Evolutionary conservation across 305 asterid species (phyloP).

Genomic region (Euphrasia arctica): DNA sequence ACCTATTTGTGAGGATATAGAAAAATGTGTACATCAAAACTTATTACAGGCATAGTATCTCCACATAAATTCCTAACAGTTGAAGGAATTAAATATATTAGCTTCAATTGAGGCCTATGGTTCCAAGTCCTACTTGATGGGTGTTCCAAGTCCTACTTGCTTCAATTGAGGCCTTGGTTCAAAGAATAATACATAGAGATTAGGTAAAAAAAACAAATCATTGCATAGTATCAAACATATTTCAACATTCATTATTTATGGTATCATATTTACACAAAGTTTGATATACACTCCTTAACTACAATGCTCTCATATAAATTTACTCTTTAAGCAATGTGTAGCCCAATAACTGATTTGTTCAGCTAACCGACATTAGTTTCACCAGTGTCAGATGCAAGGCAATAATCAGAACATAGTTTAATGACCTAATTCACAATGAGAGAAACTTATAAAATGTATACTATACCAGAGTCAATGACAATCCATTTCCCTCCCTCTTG

Average conservation of each 20-base stretch:
- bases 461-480: conserved; percentile 81
- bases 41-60: neutral
- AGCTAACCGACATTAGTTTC: conserved; percentile 12
- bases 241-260: conserved; percentile 7
- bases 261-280: neutral
- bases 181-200: neutral
- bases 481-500: conserved; percentile 93
- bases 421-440: conserved; percentile 11
- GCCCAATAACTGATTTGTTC: conserved; percentile 9
- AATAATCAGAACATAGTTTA: neutral
- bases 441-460: neutral
- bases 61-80: neutral
- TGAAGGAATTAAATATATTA: conserved; percentile 9
- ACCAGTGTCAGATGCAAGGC: neutral
- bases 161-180: neutral
- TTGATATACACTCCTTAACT: neutral
- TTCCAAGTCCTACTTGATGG: neutral
- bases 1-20: conserved; percentile 14
- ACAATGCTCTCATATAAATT: neutral
- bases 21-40: neutral
- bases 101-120: conserved; percentile 4
- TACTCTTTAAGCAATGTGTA: neutral
- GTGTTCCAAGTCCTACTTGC: neutral
- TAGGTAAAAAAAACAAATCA: conserved; percentile 5
- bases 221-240: conserved; percentile 1